These are phyloP conservation scores for Trypanosoma grayi DNA, from an alignment of 208 protist genomes.

Conservation along the genomic window DNA sequence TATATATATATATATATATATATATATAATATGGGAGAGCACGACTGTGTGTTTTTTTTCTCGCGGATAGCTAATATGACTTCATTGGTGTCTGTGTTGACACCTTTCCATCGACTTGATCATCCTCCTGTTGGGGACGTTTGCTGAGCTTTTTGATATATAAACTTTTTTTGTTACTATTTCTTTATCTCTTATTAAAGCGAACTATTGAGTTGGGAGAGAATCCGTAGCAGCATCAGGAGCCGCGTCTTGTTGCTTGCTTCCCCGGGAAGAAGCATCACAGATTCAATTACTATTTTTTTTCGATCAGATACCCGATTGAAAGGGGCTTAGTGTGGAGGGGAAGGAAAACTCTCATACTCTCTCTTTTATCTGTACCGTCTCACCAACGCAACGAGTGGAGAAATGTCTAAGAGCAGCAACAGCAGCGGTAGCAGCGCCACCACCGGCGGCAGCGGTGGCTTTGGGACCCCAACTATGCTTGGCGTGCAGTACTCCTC, in stretches of 20 bases:
- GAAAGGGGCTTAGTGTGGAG: too few species aligned
- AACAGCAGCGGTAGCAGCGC: neutral
- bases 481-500: slow-evolving; percentile 72
- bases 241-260: too few species aligned
- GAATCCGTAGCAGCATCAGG: too few species aligned
- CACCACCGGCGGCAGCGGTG: neutral
- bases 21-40: neutral
- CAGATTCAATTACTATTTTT: too few species aligned
- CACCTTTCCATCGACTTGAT: neutral
- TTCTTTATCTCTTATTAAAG: slow-evolving; percentile 5
- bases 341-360: neutral
- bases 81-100: too few species aligned
- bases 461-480: slow-evolving; percentile 47
- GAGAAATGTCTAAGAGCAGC: neutral
- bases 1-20: slow-evolving; percentile 17
- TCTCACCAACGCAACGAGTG: neutral
- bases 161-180: neutral
- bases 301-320: too few species aligned
- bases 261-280: too few species aligned
- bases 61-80: too few species aligned
- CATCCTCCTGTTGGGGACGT: too few species aligned
- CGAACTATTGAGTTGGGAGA: too few species aligned
- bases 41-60: neutral
- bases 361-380: neutral
- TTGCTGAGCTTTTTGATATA: neutral